phyloP scores from a whole-genome alignment of 73 alveolate species.

The Paramecium octaurelia region DNA sequence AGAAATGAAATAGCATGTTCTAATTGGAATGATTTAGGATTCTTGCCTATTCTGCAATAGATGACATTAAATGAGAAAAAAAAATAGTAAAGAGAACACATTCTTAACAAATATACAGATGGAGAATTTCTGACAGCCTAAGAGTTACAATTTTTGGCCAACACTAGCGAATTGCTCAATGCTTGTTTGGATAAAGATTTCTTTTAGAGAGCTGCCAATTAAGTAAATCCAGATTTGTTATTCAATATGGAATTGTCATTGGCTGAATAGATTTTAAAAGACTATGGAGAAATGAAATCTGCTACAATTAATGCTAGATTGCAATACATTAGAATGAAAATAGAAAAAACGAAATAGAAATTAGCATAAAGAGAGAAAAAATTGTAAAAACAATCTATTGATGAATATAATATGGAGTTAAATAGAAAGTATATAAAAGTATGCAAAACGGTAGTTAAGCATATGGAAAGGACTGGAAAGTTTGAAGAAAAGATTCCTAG shows the following conservation, averaged over 20 bases:
- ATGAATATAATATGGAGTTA: conserved; percentile 30
- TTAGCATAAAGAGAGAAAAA: not conserved
- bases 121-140: conserved; percentile 58
- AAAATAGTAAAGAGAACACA: conserved; percentile 49
- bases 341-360: conserved; percentile 28
- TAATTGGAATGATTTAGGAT: conserved; percentile 59
- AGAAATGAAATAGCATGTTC: conserved; percentile 55
- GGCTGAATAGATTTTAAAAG: conserved; percentile 47
- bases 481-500: conserved; percentile 50
- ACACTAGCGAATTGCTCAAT: conserved; percentile 58
- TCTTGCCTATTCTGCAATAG: conserved; percentile 49
- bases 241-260: conserved; percentile 48
- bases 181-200: conserved; percentile 62
- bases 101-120: conserved; percentile 49
- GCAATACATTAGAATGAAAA: not conserved
- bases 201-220: conserved; percentile 50
- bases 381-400: not conserved
- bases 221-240: conserved; percentile 12
- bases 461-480: conserved; percentile 51
- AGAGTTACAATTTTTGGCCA: conserved; percentile 59
- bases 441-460: conserved; percentile 33
- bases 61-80: conserved; percentile 39
- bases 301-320: conserved; percentile 48
- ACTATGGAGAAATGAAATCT: conserved; percentile 53
- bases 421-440: conserved; percentile 45